phyloP scores from a whole-genome alignment of 306 rosid genomes.

The Fragaria vesca region DNA sequence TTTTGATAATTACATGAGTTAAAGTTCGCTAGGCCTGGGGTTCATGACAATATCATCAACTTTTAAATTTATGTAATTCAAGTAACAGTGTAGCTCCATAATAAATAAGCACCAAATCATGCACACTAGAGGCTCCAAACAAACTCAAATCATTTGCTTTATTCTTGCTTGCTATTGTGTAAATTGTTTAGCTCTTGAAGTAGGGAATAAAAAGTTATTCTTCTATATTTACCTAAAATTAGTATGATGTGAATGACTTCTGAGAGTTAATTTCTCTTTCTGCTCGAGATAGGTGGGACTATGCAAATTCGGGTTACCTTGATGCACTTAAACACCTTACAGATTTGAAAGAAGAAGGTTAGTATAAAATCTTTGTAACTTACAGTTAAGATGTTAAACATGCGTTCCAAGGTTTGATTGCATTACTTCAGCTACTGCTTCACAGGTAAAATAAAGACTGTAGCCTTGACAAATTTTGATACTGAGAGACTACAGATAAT shows the following conservation, averaged over 20 bases:
- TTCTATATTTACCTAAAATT: not conserved
- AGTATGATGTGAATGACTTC: not conserved
- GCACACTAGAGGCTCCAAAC: not conserved
- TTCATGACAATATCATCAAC: not conserved
- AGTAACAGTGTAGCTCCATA: not conserved
- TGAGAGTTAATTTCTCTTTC: conserved; percentile 17
- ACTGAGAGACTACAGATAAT: conserved; percentile 86
- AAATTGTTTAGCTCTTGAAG: not conserved
- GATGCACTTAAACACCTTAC: conserved; percentile 94
- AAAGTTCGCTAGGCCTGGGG: not conserved
- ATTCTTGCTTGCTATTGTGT: conserved; percentile 18
- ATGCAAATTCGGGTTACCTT: conserved; percentile 80
- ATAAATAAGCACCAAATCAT: not conserved
- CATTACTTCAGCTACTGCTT: conserved; percentile 29
- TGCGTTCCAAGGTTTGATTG: conserved; percentile 35
- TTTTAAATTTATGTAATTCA: not conserved
- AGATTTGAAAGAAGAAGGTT: conserved; percentile 87
- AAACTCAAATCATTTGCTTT: not conserved
- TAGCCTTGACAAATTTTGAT: conserved; percentile 88
- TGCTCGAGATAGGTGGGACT: conserved; percentile 81
- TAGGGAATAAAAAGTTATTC: not conserved
- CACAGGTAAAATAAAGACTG: conserved; percentile 88
- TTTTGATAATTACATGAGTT: not conserved
- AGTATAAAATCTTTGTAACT: conserved; percentile 16
- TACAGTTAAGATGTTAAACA: conserved; percentile 2